Conservation (phyloP, 257 asterid species). For the Solanum peruvianum region DNA sequence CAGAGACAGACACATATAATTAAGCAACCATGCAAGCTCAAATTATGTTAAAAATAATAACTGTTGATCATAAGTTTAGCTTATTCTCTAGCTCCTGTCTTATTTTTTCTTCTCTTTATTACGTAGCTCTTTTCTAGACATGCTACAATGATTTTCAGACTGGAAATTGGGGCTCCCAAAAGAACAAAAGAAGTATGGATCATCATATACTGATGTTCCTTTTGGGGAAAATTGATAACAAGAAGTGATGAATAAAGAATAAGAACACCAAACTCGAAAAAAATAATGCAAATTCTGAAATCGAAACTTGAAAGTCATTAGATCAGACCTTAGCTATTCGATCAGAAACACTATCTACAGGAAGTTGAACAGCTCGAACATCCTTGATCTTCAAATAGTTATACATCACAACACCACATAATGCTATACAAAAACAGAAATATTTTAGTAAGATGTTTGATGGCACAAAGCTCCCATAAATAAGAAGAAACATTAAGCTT, state of each 20-base stretch:
- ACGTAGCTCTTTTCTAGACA: neutral
- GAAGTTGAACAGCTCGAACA: conserved; percentile 40
- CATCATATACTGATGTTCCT: neutral
- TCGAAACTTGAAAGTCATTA: neutral
- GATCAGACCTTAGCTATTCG: conserved; percentile 39
- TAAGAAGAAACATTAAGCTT: conserved; percentile 5
- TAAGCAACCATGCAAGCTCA: neutral
- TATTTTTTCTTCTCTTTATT: neutral
- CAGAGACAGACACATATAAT: neutral
- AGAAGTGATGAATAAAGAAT: neutral
- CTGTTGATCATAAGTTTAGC: neutral
- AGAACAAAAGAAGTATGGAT: neutral
- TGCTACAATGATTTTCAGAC: neutral
- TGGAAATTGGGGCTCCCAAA: neutral
- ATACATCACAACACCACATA: conserved; percentile 77
- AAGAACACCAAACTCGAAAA: neutral
- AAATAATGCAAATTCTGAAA: neutral
- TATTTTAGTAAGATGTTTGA: neutral
- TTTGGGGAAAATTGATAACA: neutral
- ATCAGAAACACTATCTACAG: conserved; percentile 36
- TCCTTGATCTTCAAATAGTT: conserved; percentile 60
- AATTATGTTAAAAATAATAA: neutral
- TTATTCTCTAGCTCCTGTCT: neutral
- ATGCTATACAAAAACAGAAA: conserved; percentile 33
- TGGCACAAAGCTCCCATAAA: neutral